Evolutionary conservation across 2,329 filamentous ascomycete species (phyloP).

Genomic region (Trichoderma endophyticum): DNA sequence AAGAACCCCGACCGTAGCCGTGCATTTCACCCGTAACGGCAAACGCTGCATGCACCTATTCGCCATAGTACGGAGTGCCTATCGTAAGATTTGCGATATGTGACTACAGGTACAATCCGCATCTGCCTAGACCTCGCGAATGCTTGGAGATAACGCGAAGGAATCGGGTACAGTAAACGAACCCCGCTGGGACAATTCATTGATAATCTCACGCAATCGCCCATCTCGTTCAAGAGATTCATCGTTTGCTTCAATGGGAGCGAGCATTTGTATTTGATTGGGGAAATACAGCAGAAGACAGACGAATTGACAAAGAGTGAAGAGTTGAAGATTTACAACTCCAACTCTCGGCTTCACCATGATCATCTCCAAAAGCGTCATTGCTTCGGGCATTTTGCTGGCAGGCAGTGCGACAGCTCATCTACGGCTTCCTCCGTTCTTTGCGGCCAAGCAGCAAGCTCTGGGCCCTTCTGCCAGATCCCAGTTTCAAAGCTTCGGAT

Average conservation of each 20-base stretch:
- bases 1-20: background rate
- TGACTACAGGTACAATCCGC: background rate
- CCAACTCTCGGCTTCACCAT: background rate
- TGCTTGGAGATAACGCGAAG: background rate
- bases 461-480: background rate
- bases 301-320: background rate
- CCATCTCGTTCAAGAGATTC: background rate
- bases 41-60: background rate
- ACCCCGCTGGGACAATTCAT: background rate
- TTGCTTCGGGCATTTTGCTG: background rate
- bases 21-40: background rate
- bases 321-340: background rate
- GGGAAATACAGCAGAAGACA: background rate
- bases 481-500: background rate
- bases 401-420: background rate
- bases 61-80: too few relatives aligned
- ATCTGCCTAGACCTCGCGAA: background rate
- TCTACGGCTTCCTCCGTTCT: background rate
- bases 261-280: background rate
- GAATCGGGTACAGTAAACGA: constrained; percentile 10
- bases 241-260: background rate
- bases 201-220: background rate
- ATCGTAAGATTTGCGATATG: background rate
- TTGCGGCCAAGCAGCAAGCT: background rate
- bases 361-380: background rate